These are phyloP conservation scores for Corchorus olitorius DNA, from an alignment of 345 rosid genomes.

Conservation along the genomic window DNA sequence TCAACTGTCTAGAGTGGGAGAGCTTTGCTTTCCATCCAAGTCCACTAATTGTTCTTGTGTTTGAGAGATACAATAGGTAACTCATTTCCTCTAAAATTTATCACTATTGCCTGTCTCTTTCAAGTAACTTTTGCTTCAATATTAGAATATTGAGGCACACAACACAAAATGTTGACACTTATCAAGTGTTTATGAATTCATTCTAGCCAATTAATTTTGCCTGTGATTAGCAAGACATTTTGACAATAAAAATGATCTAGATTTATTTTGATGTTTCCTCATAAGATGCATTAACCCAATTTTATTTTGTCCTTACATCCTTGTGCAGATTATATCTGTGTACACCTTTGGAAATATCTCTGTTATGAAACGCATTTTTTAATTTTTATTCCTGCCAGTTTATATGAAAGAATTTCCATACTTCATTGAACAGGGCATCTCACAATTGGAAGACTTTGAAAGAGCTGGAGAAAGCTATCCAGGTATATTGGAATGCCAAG, in stretches of 20 bases:
- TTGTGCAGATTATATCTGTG: not conserved
- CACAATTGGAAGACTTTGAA: slow-evolving; percentile 85
- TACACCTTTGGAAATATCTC: not conserved
- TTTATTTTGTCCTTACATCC: no score
- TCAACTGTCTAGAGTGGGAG: slow-evolving; percentile 92
- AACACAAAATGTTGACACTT: not conserved
- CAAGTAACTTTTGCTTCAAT: not conserved
- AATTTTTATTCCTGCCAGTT: not conserved
- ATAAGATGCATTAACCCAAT: not conserved
- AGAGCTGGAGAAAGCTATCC: slow-evolving; percentile 83
- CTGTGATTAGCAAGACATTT: not conserved
- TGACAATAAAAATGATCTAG: not conserved
- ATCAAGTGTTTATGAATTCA: not conserved
- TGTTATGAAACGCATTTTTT: not conserved
- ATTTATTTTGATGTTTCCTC: not conserved
- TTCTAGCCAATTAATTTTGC: not conserved
- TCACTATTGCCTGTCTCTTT: not conserved
- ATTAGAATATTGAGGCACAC: not conserved
- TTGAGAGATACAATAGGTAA: slow-evolving; percentile 79
- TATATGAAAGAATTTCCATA: not conserved
- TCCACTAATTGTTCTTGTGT: slow-evolving; percentile 71
- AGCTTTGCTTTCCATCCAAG: slow-evolving; percentile 89
- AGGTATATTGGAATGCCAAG: slow-evolving; percentile 78
- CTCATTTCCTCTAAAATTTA: not conserved
- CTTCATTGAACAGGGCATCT: slow-evolving; percentile 55